phyloP scores from a whole-genome alignment of 1,139 yeast species.

The Hyphopichia pseudoburtonii region DNA sequence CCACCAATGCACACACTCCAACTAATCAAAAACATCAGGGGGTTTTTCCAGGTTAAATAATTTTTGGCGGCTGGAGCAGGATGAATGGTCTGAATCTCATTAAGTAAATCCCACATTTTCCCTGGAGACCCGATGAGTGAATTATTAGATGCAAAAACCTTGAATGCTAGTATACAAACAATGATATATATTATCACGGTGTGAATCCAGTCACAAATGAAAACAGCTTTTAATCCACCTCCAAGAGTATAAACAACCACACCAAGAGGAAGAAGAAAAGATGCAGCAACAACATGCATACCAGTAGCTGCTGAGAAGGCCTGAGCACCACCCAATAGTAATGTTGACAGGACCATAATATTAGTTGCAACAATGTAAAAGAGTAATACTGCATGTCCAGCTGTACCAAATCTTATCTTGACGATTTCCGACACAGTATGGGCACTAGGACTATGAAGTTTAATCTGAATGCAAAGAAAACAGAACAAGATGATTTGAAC shows the following conservation, averaged over 20 bases:
- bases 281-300: conserved; percentile 12
- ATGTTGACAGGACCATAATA: conserved; percentile 14
- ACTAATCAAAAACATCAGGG: conserved; percentile 16
- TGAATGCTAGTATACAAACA: conserved; percentile 4
- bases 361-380: conserved; percentile 16
- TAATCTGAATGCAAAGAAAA: conserved; percentile 71
- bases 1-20: conserved; percentile 33
- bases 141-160: conserved; percentile 19
- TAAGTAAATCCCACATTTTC: conserved; percentile 32
- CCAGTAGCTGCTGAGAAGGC: conserved; percentile 12
- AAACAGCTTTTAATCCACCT: conserved; percentile 54
- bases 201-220: conserved; percentile 12
- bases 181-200: conserved; percentile 10
- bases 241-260: conserved; percentile 50
- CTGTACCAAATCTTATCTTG: conserved; percentile 65
- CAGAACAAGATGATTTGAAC: conserved; percentile 72
- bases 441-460: conserved; percentile 70
- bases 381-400: conserved; percentile 17
- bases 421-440: conserved; percentile 76
- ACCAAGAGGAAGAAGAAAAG: conserved; percentile 48
- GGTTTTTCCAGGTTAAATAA: conserved; percentile 9
- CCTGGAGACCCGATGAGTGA: conserved; percentile 32
- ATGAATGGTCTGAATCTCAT: conserved; percentile 20
- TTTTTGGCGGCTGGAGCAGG: conserved; percentile 20
- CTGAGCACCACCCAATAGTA: conserved; percentile 15